Conservation (phyloP, 2,329 filamentous ascomycete genomes). For the Ilyonectria sp. region DNA sequence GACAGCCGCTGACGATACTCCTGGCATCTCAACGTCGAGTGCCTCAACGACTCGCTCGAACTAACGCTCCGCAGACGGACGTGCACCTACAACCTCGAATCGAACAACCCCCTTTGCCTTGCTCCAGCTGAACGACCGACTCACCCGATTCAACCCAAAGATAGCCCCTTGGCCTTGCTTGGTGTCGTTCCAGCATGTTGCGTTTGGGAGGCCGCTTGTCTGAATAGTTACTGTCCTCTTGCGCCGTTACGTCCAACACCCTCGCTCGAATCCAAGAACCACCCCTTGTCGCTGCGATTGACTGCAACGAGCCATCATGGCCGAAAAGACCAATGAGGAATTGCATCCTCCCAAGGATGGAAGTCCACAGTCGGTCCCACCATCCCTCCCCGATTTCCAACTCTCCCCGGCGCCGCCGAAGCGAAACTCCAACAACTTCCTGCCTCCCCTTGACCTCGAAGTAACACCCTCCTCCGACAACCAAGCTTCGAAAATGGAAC, state of each 20-base stretch:
- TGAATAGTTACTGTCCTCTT: constrained; percentile 34
- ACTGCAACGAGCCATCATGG: constrained; percentile 39
- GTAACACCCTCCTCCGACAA: constrained; percentile 16
- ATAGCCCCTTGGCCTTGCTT: constrained; percentile 16
- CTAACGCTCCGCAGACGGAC: background rate
- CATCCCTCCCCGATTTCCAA: constrained; percentile 39
- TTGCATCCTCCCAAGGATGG: constrained; percentile 41
- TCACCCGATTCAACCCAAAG: constrained; percentile 1
- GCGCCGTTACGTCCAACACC: constrained; percentile 23
- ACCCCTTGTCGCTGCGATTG: constrained; percentile 22
- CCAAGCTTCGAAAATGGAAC: constrained; percentile 30
- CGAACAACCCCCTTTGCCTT: constrained; percentile 1
- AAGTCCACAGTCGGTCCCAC: constrained; percentile 40
- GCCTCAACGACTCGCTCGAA: constrained; percentile 16
- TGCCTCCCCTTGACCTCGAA: constrained; percentile 41
- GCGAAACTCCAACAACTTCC: constrained; percentile 39
- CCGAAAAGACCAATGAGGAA: constrained; percentile 41
- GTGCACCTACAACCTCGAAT: constrained; percentile 8
- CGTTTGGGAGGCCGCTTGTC: constrained; percentile 23
- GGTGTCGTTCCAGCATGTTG: constrained; percentile 44
- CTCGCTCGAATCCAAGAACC: constrained; percentile 21
- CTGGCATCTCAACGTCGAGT: constrained; percentile 17
- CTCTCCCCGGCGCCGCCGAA: constrained; percentile 34
- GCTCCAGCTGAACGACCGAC: background rate
- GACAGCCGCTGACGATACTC: constrained; percentile 7